A percentile compares a stretch with the other conserved stretches of the same genome.
Evolutionary conservation across 2,329 filamentous ascomycete genomes (phyloP).

Genomic region (Metarhizium robertsii): DNA sequence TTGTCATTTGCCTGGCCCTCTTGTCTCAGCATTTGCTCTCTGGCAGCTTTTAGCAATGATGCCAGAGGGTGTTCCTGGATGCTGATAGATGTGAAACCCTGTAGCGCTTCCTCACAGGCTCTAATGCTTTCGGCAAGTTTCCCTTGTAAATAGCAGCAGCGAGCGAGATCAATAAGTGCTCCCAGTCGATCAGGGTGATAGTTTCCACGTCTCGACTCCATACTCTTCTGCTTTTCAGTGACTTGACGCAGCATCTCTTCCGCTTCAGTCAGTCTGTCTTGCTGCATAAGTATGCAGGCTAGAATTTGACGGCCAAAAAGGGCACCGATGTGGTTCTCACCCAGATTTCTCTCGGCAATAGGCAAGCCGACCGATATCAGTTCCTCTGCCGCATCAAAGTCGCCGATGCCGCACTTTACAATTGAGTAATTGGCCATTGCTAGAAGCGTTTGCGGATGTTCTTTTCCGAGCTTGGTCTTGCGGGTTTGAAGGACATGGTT

Average conservation of each 20-base stretch:
- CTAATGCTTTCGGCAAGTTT: neutral
- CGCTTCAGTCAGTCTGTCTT: neutral
- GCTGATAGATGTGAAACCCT: neutral
- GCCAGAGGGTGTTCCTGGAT: neutral
- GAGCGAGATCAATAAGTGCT: constrained; percentile 7
- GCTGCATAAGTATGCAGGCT: constrained; percentile 5
- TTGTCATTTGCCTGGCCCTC: no score
- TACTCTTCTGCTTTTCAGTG: constrained; percentile 1
- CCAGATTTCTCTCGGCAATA: constrained; percentile 3
- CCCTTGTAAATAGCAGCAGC: constrained; percentile 6
- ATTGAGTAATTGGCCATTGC: constrained; percentile 7
- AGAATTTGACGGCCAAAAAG: constrained; percentile 9
- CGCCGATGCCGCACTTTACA: constrained; percentile 5
- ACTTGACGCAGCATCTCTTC: constrained; percentile 2
- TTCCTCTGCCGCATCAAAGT: neutral
- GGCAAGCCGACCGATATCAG: constrained; percentile 1
- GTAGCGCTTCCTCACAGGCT: neutral
- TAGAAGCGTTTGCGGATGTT: constrained; percentile 8
- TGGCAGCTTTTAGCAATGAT: neutral
- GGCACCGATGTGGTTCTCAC: constrained; percentile 5
- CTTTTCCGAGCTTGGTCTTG: constrained; percentile 6
- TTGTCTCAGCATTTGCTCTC: constrained; percentile 14
- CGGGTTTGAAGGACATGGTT: constrained; percentile 6
- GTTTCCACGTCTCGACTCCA: constrained; percentile 4
- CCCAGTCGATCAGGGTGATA: constrained; percentile 9